Evolutionary conservation across 176 grass and related monocot genomes (phyloP).

Genomic region (Oryza glumipatula): DNA sequence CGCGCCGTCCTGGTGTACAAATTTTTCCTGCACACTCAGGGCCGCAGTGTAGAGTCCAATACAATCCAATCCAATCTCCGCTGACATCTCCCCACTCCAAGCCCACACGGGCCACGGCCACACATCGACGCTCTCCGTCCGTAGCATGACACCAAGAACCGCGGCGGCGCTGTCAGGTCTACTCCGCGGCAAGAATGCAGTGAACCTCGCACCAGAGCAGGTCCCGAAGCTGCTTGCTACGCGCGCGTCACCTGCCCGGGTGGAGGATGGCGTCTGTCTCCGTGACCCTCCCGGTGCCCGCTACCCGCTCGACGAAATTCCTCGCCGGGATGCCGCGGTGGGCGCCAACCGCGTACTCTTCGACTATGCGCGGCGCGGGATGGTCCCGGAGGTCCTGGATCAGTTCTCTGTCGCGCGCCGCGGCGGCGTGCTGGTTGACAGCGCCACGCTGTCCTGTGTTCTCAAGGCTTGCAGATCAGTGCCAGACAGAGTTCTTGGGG

Average conservation of each 20-base stretch:
- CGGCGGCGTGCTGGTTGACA: background rate
- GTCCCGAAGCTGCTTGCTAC: background rate
- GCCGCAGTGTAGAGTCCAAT: background rate
- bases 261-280: background rate
- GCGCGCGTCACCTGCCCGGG: background rate
- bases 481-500: constrained; percentile 33
- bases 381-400: constrained; percentile 21
- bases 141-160: constrained; percentile 19
- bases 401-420: constrained; percentile 35
- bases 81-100: background rate
- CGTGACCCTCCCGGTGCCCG: background rate
- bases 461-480: constrained; percentile 41
- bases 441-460: constrained; percentile 33
- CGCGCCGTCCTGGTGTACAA: background rate
- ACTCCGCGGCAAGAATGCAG: background rate
- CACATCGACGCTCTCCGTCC: background rate
- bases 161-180: background rate
- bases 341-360: constrained; percentile 13
- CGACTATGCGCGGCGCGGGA: constrained; percentile 13
- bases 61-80: background rate
- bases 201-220: background rate
- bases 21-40: background rate
- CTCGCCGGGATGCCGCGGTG: background rate
- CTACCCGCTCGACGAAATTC: constrained; percentile 57
- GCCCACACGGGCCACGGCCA: background rate